Conservation (phyloP, 345 rosid genomes). For the Acer saccharum region DNA sequence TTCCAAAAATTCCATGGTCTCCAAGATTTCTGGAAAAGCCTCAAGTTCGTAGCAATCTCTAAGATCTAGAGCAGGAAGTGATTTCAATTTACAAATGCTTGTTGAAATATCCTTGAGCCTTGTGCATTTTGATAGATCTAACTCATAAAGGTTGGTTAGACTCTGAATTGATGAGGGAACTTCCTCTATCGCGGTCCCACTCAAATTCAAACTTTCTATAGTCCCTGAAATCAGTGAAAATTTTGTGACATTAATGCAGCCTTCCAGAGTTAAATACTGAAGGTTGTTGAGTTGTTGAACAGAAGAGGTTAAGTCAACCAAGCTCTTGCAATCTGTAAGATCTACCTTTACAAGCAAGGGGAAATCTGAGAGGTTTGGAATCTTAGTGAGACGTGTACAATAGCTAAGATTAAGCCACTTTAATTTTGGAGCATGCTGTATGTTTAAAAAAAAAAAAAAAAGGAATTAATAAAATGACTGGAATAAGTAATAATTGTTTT, state of each 20-base stretch:
- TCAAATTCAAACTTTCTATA: not conserved
- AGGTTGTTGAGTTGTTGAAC: not conserved
- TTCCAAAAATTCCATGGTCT: not conserved
- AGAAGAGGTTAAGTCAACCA: not conserved
- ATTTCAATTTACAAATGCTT: not conserved
- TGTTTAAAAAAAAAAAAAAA: no score
- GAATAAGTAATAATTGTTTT: no score
- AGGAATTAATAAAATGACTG: not conserved
- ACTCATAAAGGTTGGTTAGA: not conserved
- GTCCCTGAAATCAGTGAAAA: no score
- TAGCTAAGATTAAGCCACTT: conserved; percentile 28
- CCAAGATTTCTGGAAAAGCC: not conserved
- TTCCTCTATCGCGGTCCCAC: not conserved
- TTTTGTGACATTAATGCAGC: not conserved
- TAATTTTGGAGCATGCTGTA: not conserved
- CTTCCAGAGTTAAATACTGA: not conserved
- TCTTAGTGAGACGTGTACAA: conserved; percentile 15
- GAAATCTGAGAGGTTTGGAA: conserved; percentile 32
- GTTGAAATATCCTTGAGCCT: not conserved
- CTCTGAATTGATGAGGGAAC: not conserved
- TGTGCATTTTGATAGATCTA: not conserved
- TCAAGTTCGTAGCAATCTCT: not conserved
- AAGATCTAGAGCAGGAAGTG: not conserved
- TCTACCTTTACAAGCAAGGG: conserved; percentile 23
- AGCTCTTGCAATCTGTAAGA: conserved; percentile 28